These are phyloP conservation scores for Ulota crispa DNA, from an alignment of 225 moss, liverwort and hornwort species.

Conservation along the genomic window DNA sequence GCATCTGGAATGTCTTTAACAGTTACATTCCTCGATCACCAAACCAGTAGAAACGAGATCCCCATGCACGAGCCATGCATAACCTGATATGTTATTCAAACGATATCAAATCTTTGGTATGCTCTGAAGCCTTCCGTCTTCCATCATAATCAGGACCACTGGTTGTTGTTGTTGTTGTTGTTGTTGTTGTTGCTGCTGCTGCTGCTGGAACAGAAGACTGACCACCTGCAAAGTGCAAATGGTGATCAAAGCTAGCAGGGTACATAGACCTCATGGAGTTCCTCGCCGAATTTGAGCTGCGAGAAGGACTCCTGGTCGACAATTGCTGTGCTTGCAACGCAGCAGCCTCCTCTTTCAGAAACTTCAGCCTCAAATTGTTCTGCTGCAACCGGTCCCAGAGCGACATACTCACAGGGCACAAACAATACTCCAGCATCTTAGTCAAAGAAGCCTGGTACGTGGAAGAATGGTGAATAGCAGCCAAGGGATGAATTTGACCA, in stretches of 20 bases:
- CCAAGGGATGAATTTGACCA: conserved; percentile 83
- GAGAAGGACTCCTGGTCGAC: conserved; percentile 32
- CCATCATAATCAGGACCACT: conserved; percentile 18
- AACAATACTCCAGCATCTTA: conserved; percentile 90
- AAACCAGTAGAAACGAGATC: background rate
- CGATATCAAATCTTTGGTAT: conserved; percentile 47
- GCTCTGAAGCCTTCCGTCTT: conserved; percentile 30
- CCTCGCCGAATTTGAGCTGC: conserved; percentile 43
- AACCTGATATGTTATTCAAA: conserved; percentile 19
- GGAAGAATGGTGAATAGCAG: conserved; percentile 90
- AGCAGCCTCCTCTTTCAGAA: conserved; percentile 48
- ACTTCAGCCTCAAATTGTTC: conserved; percentile 49
- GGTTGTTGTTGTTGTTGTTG: conserved; percentile 11
- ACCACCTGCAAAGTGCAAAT: conserved; percentile 11
- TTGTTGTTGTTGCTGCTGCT: conserved; percentile 3
- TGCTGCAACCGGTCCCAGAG: conserved; percentile 64
- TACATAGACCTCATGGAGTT: conserved; percentile 27
- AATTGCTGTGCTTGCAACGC: conserved; percentile 41
- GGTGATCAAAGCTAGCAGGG: conserved; percentile 28
- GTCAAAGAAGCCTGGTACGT: conserved; percentile 89
- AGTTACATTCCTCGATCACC: conserved; percentile 19
- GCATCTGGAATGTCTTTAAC: background rate
- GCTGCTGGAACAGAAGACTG: conserved; percentile 16
- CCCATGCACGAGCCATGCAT: background rate
- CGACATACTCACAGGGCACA: conserved; percentile 64